These are phyloP conservation scores for Falciphora oryzae DNA, from an alignment of 2,329 filamentous ascomycete species.

Conservation along the genomic window DNA sequence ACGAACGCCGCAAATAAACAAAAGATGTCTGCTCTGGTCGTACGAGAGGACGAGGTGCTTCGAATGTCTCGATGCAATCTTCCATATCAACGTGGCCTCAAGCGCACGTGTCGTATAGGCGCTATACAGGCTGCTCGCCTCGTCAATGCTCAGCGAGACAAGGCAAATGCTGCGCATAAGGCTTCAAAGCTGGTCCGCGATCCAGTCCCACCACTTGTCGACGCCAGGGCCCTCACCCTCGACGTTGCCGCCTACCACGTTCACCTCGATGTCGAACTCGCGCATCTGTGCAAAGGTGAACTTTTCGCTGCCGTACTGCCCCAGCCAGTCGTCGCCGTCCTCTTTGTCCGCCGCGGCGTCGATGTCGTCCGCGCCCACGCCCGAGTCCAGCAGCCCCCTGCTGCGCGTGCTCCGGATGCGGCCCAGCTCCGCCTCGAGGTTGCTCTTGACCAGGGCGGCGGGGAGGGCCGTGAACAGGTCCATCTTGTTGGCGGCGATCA, in stretches of 20 bases:
- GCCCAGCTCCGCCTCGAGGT: conserved; percentile 75
- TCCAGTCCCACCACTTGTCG: conserved; percentile 86
- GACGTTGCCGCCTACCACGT: conserved; percentile 71
- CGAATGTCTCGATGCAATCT: background rate
- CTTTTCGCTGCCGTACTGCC: conserved; percentile 67
- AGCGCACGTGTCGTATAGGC: too few relatives aligned
- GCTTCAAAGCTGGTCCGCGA: conserved; percentile 64
- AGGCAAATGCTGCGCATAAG: background rate
- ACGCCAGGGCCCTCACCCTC: conserved; percentile 61
- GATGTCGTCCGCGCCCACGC: conserved; percentile 59
- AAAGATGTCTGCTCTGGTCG: background rate
- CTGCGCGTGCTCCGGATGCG: conserved; percentile 70
- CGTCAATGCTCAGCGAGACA: conserved; percentile 13
- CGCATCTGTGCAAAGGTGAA: conserved; percentile 80
- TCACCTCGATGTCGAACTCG: conserved; percentile 74
- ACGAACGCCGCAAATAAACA: background rate
- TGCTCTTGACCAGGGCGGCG: conserved; percentile 64
- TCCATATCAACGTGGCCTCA: too few relatives aligned
- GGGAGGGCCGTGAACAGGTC: conserved; percentile 93
- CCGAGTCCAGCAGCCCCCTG: conserved; percentile 77
- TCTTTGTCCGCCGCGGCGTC: conserved; percentile 51
- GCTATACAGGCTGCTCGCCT: too few relatives aligned
- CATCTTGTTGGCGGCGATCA: conserved; percentile 91
- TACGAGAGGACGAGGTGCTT: too few relatives aligned
- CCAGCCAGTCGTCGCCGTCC: conserved; percentile 80